A percentile compares a stretch with the other conserved stretches of the same genome.
Evolutionary conservation across 495 filamentous ascomycete species (phyloP).

Genomic region (Aspergillus heteromorphus): DNA sequence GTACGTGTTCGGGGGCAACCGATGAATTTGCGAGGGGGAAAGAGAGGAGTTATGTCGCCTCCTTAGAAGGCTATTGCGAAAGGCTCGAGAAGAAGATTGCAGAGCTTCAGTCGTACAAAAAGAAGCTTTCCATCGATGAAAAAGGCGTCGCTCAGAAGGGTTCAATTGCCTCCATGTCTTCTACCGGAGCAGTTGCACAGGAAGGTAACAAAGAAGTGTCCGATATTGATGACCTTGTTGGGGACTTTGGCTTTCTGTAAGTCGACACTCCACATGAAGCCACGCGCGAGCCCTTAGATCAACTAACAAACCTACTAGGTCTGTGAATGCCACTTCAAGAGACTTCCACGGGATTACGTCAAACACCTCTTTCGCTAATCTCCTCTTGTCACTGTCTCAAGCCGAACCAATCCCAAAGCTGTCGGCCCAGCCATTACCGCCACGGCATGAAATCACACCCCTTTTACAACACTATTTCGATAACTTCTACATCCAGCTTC

Average conservation of each 20-base stretch:
- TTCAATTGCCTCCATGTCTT: slow-evolving; percentile 39
- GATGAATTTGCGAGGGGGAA: slow-evolving; percentile 93
- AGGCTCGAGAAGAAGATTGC: slow-evolving; percentile 69
- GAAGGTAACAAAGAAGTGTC: slow-evolving; percentile 55
- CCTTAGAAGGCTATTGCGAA: slow-evolving; percentile 81
- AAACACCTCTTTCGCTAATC: slow-evolving; percentile 79
- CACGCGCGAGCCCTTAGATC: too few species aligned
- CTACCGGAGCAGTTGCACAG: slow-evolving; percentile 31
- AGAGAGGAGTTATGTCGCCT: slow-evolving; percentile 91
- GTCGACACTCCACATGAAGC: slow-evolving; percentile 22
- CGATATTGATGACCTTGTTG: slow-evolving; percentile 74
- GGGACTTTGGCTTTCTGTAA: slow-evolving; percentile 75
- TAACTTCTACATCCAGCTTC: slow-evolving; percentile 72
- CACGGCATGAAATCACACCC: slow-evolving; percentile 55
- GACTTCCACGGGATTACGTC: slow-evolving; percentile 84
- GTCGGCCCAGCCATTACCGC: slow-evolving; percentile 55
- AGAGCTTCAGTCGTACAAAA: slow-evolving; percentile 51
- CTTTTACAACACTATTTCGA: slow-evolving; percentile 78
- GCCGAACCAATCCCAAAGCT: slow-evolving; percentile 58
- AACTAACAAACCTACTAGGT: slow-evolving; percentile 44
- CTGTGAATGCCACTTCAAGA: slow-evolving; percentile 84
- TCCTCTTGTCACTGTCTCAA: slow-evolving; percentile 69
- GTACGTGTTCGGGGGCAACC: slow-evolving; percentile 85
- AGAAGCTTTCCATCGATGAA: slow-evolving; percentile 53
- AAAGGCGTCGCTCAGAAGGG: slow-evolving; percentile 55